These are phyloP conservation scores for Sporopachydermia lactativora DNA, from an alignment of 805 yeast genomes.

Conservation along the genomic window DNA sequence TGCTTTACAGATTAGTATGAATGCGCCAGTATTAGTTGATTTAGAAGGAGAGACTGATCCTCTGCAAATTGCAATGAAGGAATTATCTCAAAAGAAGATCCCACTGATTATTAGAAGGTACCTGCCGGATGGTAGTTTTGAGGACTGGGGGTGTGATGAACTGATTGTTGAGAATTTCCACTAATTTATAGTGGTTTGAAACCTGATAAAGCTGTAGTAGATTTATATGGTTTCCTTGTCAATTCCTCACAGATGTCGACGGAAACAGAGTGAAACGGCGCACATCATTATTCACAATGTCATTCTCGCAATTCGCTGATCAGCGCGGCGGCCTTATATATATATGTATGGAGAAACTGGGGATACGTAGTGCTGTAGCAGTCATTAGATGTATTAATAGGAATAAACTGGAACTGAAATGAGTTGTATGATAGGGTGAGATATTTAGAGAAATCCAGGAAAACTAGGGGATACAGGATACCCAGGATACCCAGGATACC, in stretches of 20 bases:
- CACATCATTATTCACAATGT: background rate
- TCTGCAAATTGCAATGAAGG: slow-evolving; percentile 94
- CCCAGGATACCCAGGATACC: no score
- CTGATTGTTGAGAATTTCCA: slow-evolving; percentile 67
- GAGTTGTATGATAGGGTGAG: no score
- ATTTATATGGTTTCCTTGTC: slow-evolving; percentile 3
- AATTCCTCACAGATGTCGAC: slow-evolving; percentile 2
- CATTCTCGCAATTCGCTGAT: background rate
- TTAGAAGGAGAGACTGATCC: slow-evolving; percentile 99
- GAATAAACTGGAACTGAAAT: no score
- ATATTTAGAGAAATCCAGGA: no score
- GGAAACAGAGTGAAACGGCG: slow-evolving; percentile 3
- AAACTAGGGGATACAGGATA: no score
- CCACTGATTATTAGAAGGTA: slow-evolving; percentile 94
- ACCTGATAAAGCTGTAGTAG: slow-evolving; percentile 2
- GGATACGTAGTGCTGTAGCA: no score
- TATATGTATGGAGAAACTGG: no score
- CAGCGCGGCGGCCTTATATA: no score
- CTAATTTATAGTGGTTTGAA: slow-evolving; percentile 2
- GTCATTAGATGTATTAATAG: no score
- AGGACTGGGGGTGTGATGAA: slow-evolving; percentile 99
- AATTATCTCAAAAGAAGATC: slow-evolving; percentile 83
- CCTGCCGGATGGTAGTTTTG: slow-evolving; percentile 91
- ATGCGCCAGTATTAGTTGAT: slow-evolving; percentile 96
- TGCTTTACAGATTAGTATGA: slow-evolving; percentile 94